Conservation (phyloP, 2,329 filamentous ascomycete species). For the Claviceps lovelessii region DNA sequence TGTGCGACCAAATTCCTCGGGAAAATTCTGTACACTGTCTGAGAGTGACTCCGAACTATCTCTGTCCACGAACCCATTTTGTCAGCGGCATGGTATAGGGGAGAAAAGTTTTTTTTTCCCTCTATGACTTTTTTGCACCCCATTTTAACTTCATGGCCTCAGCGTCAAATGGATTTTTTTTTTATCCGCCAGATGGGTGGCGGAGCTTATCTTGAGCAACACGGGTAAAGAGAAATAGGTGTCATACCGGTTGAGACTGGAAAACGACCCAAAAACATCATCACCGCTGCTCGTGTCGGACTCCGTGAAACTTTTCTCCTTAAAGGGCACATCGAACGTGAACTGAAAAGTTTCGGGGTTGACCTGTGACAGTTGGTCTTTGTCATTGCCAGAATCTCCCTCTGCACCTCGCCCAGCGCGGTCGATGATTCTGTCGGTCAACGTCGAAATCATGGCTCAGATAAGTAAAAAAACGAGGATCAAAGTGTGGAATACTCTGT, state of each 20-base stretch:
- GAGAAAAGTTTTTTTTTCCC: no score
- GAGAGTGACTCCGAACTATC: slow-evolving; percentile 23
- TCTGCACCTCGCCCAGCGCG: neutral
- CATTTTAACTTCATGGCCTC: no score
- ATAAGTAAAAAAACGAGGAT: no score
- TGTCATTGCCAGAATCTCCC: neutral
- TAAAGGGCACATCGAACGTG: slow-evolving; percentile 18
- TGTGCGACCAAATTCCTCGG: slow-evolving; percentile 29
- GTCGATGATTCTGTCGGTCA: neutral
- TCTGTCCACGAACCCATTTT: neutral
- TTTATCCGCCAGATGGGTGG: no score
- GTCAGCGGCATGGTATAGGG: neutral
- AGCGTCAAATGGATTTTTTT: no score
- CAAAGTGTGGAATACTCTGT: no score
- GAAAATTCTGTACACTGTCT: slow-evolving; percentile 27
- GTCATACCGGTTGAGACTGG: neutral
- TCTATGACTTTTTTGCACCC: no score
- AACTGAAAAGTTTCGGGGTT: slow-evolving; percentile 15
- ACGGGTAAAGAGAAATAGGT: neutral
- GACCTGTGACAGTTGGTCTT: neutral
- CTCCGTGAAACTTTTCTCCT: slow-evolving; percentile 18
- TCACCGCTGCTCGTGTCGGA: slow-evolving; percentile 14
- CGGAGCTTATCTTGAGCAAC: neutral
- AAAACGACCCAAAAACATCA: neutral
- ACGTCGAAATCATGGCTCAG: neutral